Conservation (phyloP, 179 eudicot species). For the Heliamphora pulchella region DNA sequence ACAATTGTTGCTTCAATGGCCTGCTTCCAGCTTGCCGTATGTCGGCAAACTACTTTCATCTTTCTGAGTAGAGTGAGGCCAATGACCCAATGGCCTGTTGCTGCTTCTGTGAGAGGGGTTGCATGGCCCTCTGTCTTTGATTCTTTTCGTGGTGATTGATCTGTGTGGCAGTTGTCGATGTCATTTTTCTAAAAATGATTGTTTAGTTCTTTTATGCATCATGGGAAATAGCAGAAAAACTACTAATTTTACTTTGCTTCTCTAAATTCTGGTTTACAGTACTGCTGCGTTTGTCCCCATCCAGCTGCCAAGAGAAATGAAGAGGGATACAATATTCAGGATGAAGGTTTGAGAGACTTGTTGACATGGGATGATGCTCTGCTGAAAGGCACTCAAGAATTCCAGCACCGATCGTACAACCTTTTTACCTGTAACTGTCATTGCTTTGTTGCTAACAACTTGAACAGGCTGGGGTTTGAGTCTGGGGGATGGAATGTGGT, state of each 20-base stretch:
- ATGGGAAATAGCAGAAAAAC: neutral
- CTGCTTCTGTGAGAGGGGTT: neutral
- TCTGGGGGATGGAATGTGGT: constrained; percentile 86
- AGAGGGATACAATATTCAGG: constrained; percentile 21
- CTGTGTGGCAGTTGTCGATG: neutral
- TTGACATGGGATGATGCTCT: constrained; percentile 67
- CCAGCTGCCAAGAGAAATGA: constrained; percentile 25
- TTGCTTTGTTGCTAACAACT: constrained; percentile 80
- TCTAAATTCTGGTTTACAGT: constrained; percentile 25
- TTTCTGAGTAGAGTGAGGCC: neutral
- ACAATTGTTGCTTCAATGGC: constrained; percentile 6
- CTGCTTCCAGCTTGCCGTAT: neutral
- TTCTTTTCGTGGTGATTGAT: neutral
- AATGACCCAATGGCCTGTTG: neutral
- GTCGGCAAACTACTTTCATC: neutral
- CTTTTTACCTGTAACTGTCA: constrained; percentile 92
- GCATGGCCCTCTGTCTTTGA: neutral
- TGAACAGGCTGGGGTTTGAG: constrained; percentile 64
- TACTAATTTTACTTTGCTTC: neutral
- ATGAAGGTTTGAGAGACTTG: constrained; percentile 28
- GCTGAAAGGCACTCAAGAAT: constrained; percentile 68
- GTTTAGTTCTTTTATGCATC: neutral
- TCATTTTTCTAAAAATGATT: too few relatives aligned
- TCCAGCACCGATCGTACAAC: constrained; percentile 76
- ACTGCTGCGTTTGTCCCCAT: constrained; percentile 29